A percentile compares a stretch with the other conserved stretches of the same genome.
These are phyloP conservation scores for Solanum gracilifrons DNA, from an alignment of 257 asterid species.

Conservation along the genomic window DNA sequence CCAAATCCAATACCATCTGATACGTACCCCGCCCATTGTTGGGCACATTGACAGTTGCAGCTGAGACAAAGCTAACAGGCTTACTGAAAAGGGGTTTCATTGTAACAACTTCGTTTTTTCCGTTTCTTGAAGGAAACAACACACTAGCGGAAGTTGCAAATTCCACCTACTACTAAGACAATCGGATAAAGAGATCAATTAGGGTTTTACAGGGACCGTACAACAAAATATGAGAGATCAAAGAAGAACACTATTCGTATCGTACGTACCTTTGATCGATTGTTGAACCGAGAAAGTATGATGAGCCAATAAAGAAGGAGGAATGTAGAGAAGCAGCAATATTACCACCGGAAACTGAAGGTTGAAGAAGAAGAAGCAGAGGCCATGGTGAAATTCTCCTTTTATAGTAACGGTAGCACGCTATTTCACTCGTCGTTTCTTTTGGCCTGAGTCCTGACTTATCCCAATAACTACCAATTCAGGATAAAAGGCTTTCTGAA, in stretches of 20 bases:
- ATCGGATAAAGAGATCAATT: background rate
- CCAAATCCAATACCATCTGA: constrained; percentile 41
- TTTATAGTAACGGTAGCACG: no score
- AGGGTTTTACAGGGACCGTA: background rate
- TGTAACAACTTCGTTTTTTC: constrained; percentile 22
- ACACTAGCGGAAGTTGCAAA: background rate
- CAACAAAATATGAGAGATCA: background rate
- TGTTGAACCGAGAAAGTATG: no score
- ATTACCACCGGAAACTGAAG: background rate
- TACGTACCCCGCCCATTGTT: background rate
- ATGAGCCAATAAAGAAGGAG: background rate
- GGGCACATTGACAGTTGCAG: constrained; percentile 22
- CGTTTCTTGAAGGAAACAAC: constrained; percentile 18
- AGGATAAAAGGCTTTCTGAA: no score
- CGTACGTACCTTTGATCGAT: background rate
- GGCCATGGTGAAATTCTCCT: background rate
- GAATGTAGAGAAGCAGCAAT: background rate
- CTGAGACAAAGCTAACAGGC: constrained; percentile 61
- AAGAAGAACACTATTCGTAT: background rate
- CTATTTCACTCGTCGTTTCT: no score
- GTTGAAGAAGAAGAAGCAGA: background rate
- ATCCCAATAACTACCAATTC: background rate
- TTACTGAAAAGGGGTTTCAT: constrained; percentile 40
- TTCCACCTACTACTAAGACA: background rate
- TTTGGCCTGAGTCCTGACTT: background rate